phyloP scores from a whole-genome alignment of 2,329 filamentous ascomycete species.

The Epichloe gansuensis region DNA sequence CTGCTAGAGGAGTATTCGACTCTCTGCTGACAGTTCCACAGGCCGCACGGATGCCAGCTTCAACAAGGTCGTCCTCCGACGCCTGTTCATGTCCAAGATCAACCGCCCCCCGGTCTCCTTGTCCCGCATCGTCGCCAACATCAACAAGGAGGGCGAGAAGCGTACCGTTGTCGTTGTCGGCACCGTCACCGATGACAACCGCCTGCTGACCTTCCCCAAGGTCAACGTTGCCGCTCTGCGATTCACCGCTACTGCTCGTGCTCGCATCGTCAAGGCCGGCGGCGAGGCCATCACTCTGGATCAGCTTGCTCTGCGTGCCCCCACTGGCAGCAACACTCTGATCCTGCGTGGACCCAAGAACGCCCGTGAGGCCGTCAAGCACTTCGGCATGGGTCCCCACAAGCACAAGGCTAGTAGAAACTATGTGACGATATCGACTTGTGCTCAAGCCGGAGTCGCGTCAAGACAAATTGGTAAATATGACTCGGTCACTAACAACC shows the following conservation, averaged over 20 bases:
- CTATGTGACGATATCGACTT: not conserved
- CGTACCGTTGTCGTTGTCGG: constrained; percentile 92
- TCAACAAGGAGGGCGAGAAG: constrained; percentile 51
- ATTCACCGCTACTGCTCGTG: constrained; percentile 92
- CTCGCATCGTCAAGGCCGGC: constrained; percentile 83
- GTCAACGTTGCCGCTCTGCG: constrained; percentile 84
- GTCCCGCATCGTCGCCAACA: constrained; percentile 70
- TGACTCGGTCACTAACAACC: not conserved
- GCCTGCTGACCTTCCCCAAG: constrained; percentile 81
- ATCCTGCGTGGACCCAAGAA: constrained; percentile 98
- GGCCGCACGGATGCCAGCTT: constrained; percentile 93
- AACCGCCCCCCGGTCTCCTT: constrained; percentile 93
- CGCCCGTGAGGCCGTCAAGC: constrained; percentile 92
- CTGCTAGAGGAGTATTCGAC: not conserved
- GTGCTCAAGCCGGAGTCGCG: not conserved
- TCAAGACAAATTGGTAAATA: not conserved
- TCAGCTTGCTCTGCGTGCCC: constrained; percentile 88
- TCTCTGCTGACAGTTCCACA: constrained; percentile 21
- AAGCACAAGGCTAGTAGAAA: constrained; percentile 67
- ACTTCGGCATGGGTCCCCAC: constrained; percentile 98
- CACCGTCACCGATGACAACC: constrained; percentile 96
- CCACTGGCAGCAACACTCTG: constrained; percentile 93
- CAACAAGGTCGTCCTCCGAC: constrained; percentile 97
- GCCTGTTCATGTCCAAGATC: constrained; percentile 97
- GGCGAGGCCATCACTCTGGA: constrained; percentile 93